Conservation (phyloP, 2,329 filamentous ascomycete species). For the Xylariomycetidae sp. region DNA sequence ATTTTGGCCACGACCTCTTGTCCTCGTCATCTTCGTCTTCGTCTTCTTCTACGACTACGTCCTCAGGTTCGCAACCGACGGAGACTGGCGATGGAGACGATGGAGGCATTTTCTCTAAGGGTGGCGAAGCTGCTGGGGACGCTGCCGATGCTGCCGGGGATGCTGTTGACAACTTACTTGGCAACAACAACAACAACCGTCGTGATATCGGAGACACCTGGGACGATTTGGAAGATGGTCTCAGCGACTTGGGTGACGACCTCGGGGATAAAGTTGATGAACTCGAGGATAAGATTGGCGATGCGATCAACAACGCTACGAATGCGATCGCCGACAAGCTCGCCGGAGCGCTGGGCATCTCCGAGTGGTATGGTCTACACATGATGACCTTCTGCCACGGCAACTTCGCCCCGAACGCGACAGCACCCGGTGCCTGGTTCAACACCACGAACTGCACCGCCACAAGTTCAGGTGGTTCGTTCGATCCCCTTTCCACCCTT, state of each 20-base stretch:
- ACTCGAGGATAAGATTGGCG: conserved; percentile 29
- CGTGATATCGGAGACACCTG: too few species aligned
- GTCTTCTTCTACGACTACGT: conserved; percentile 16
- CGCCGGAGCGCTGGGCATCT: conserved; percentile 38
- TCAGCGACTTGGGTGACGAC: conserved; percentile 21
- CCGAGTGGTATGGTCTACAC: conserved; percentile 47
- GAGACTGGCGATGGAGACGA: conserved; percentile 14
- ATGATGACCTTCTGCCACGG: conserved; percentile 43
- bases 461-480: conserved; percentile 33
- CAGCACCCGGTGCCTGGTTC: conserved; percentile 28
- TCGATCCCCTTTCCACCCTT: neutral
- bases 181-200: too few species aligned
- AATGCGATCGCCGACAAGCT: conserved; percentile 35
- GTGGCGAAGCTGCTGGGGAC: too few species aligned
- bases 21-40: conserved; percentile 15
- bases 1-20: conserved; percentile 34
- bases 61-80: conserved; percentile 17
- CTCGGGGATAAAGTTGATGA: conserved; percentile 25
- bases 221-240: conserved; percentile 17
- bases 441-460: conserved; percentile 41
- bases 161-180: too few species aligned
- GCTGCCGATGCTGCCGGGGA: too few species aligned
- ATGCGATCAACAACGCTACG: conserved; percentile 33
- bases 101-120: too few species aligned
- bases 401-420: conserved; percentile 37